Base-by-base conservation (phyloP, 192 early-diverging fungal genomes). In the Coemansia javaensis region DNA sequence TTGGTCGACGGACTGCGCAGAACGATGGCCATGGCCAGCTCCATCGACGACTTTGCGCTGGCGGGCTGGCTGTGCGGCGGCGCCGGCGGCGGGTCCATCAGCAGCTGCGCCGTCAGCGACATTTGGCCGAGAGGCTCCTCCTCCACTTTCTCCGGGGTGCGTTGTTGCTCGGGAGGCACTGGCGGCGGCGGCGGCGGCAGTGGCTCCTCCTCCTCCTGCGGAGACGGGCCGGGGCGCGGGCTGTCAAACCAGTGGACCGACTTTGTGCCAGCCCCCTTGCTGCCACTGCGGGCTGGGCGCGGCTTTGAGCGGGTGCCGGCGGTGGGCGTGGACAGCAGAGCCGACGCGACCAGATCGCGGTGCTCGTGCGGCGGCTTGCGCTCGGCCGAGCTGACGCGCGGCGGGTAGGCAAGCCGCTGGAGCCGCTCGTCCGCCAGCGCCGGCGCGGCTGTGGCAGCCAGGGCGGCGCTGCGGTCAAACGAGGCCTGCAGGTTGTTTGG, bases 401-500 rank as follows among this genome's bases (percentile, higher is more conserved):
- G 67, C 4, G 59, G 66, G 16, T 25, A 47, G 6, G 12, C 13
- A 6, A 25, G 3, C 24, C 3, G 2, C 6, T 25, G 24, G 24
- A 6, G 24, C n/a, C n/a, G n/a, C n/a, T n/a, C n/a, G n/a, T n/a
- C n/a, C n/a, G n/a, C n/a, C 24, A 25, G 2, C 3, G 24, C 24
- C 24, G 24, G 24, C 24, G 24, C 3, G 6, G 6, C 6, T 2
- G 6, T 27, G 25, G n/a, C n/a, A n/a, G n/a, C n/a, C 23, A 72
- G 34, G 11, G 61, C 60, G 42, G 64, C 56, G 27, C 68, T 44
- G 25, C 68, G 61, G 45, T 72, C 68, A 47, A 72, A 64, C 11
- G 68, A 72, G 2, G 68, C 68, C 35, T 72, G 56, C n/a, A 72
- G 53, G 33, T 72, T 72, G 40, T 72, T 72, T 30, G 68, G 68